phyloP scores from a whole-genome alignment of 2,329 filamentous ascomycete species.

The Colletotrichum musicola region DNA sequence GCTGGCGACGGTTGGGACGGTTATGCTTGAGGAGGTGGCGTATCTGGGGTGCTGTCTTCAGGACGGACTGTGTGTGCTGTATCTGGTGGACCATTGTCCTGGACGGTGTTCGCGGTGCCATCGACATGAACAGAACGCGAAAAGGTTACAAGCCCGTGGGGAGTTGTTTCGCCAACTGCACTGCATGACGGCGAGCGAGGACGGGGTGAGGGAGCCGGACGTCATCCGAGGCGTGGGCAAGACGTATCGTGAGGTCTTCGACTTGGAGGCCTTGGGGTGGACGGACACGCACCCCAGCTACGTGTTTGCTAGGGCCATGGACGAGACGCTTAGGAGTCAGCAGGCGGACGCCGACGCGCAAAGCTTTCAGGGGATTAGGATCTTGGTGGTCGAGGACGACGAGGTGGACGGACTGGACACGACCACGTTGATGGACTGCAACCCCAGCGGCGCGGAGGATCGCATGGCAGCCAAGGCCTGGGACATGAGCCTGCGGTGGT shows the following conservation, averaged over 20 bases:
- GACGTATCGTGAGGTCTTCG: constrained; percentile 49
- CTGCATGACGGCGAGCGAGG: constrained; percentile 34
- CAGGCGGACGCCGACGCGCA: constrained; percentile 41
- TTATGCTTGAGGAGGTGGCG: constrained; percentile 45
- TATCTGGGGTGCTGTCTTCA: constrained; percentile 48
- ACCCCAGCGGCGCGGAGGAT: background rate
- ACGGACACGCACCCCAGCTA: constrained; percentile 45
- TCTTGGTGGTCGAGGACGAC: constrained; percentile 46
- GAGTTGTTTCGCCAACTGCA: constrained; percentile 43
- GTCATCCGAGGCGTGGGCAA: constrained; percentile 47
- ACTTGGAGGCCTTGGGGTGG: constrained; percentile 49
- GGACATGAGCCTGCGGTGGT: constrained; percentile 15
- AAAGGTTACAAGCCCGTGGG: constrained; percentile 39
- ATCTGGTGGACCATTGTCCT: constrained; percentile 47
- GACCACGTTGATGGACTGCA: constrained; percentile 32
- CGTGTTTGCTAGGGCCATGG: constrained; percentile 47
- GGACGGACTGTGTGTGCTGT: constrained; percentile 46
- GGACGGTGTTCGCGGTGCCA: constrained; percentile 44
- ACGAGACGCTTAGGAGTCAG: constrained; percentile 47
- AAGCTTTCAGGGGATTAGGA: constrained; percentile 44
- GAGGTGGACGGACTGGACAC: constrained; percentile 22
- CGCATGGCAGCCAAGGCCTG: background rate
- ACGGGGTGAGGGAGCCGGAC: constrained; percentile 42
- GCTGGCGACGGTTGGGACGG: constrained; percentile 34
- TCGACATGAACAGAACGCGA: constrained; percentile 27